Evolutionary conservation across 495 filamentous ascomycete genomes (phyloP).

Genomic region (Aspergillus baeticus): DNA sequence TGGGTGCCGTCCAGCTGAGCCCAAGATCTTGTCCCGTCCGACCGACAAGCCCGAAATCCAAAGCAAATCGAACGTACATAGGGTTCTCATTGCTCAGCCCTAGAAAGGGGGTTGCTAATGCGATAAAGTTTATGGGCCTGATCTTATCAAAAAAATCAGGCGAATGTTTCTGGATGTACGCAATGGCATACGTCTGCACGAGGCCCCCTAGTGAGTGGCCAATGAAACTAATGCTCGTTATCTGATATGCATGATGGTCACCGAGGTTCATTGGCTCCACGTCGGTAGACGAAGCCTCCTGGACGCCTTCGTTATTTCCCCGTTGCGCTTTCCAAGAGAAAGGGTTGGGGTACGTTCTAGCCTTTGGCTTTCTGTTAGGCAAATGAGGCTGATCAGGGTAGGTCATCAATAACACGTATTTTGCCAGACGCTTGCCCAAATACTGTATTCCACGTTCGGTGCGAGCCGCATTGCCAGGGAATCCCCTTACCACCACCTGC

Average conservation of each 20-base stretch:
- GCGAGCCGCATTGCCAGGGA: slow-evolving; percentile 80
- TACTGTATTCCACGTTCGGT: slow-evolving; percentile 97
- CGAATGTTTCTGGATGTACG: slow-evolving; percentile 95
- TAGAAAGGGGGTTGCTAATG: slow-evolving; percentile 86
- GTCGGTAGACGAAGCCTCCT: slow-evolving; percentile 3
- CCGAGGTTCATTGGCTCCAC: slow-evolving; percentile 13
- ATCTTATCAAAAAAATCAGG: slow-evolving; percentile 87
- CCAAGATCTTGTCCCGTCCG: slow-evolving; percentile 93
- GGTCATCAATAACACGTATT: slow-evolving; percentile 82
- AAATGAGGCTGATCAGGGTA: slow-evolving; percentile 88
- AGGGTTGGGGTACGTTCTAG: slow-evolving; percentile 33
- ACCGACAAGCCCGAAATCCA: slow-evolving; percentile 94
- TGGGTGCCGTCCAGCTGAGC: slow-evolving; percentile 89
- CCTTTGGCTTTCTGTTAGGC: slow-evolving; percentile 61
- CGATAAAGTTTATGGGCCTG: slow-evolving; percentile 87
- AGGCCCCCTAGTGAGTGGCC: slow-evolving; percentile 91
- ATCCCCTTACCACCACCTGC: slow-evolving; percentile 91
- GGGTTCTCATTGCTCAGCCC: slow-evolving; percentile 97
- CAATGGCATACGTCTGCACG: slow-evolving; percentile 92
- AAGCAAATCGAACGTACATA: slow-evolving; percentile 91
- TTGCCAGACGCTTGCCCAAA: slow-evolving; percentile 91
- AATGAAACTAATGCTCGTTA: slow-evolving; percentile 95
- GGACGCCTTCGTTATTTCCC: slow-evolving; percentile 10
- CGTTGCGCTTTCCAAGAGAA: slow-evolving; percentile 29
- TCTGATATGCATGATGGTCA: slow-evolving; percentile 68